Base-by-base conservation (phyloP, 2,329 filamentous ascomycete genomes). In the Hymenoscyphus linearis region DNA sequence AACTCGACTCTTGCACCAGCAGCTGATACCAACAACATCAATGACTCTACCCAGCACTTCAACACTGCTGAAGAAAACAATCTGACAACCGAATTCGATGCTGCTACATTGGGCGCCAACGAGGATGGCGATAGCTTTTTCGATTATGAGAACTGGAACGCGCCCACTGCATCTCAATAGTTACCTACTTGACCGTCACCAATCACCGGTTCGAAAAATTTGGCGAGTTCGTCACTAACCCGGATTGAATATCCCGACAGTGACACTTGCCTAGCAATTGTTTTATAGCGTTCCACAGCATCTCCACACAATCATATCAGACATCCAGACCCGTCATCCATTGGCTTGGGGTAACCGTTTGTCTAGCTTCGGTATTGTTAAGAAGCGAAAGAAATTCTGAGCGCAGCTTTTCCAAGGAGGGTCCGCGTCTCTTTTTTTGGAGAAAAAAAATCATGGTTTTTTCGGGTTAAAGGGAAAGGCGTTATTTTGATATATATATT, bases 1-100 rank as follows among this genome's bases (percentile, higher is more conserved):
- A 63, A 64, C 31, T 63, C 67, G 2, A 67, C 69, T 10, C 59
- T 69, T 4, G 63, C 65, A n/a, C 65, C 67, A 9, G 53, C 61
- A 13, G 25, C 53, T 37, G 52, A 62, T 13, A 18, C 18, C 13
- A n/a, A n/a, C 7, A 50, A 3, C 35, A 7, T 12, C 26, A 47
- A 58, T 18, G 52, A 57, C 6, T 52, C 16, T 47, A 50, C 27
- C 13, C 44, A 61, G 12, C 54, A 55, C 27, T 69, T 68, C 52
- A 59, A 64, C 47, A 64, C 64, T 16, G 60, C 64, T 16, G 60
- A 62, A 18, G 40, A 16, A 5, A 22, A 13, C 6, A 47, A 22
- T 9, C 31, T 50, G 25, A 60, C 60, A 44, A 26, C 47, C 4
- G 55, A 36, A 26, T 55, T 7, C 25, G 58, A 50, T 5, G 59